Base-by-base conservation (phyloP, 805 yeast species). In the Kluyveromyces lactis region DNA sequence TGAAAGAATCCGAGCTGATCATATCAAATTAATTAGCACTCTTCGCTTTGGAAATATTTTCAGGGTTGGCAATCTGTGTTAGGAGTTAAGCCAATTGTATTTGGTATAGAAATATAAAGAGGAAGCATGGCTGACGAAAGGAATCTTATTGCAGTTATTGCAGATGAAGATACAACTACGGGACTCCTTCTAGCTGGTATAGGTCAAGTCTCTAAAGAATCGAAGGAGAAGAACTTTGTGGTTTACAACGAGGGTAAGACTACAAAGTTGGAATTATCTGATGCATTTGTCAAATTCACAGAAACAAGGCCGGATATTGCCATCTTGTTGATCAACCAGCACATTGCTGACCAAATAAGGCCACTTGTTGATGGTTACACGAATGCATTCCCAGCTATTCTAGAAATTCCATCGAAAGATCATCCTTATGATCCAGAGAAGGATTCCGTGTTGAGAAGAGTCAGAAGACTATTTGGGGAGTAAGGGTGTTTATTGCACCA, bases 341-440 rank as follows among this genome's bases (percentile, higher is more conserved):
- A 87, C 62, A 62, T 92, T 48, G 97, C 98, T 13, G 97, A 92
- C 54, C 73, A 77, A 51, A 90, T 92, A 42, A 74, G 98, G 62
- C 71, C 72, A 49, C 72, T 73, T 48, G 86, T 92, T 33, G 98
- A 92, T 54, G 71, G 75, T 35, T 92, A 74, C 65, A 78, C 94
- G 13, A 77, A 79, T 47, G 95, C 98, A 9, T 92, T 92, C 64
- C 98, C 98, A 7, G 97, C 98, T 2, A 77, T 92, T 35, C 71
- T 92, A 56, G 98, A 92, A 66, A 92, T 92, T 46, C 98, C 98
- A 19, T 86, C 97, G 12, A 92, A 92, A 68, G 98, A 92, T 58
- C 97, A 92, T 62, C 97, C 98, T 17, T 92, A 92, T 62, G 95
- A 92, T 62, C 98, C 98, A 16, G 97, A 90, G 62, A 92, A 90